phyloP scores from a whole-genome alignment of 371 early-diverging fungal species.

The Synchytrium microbalum region DNA sequence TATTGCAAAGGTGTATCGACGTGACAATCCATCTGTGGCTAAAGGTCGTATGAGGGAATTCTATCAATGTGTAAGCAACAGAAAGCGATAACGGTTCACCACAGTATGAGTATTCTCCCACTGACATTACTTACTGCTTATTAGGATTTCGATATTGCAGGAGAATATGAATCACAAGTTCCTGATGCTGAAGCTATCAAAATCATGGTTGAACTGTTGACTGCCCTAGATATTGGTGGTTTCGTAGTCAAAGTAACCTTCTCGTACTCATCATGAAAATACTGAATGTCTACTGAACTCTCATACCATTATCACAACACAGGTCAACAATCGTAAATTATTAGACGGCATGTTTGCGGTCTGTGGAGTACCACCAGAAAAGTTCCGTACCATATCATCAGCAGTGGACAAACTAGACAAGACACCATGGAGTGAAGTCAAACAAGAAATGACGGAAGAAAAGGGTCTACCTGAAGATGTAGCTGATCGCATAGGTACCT shows the following conservation, averaged over 20 bases:
- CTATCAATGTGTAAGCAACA: constrained; percentile 82
- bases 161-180: constrained; percentile 89
- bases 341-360: constrained; percentile 94
- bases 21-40: constrained; percentile 98
- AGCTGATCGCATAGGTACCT: constrained; percentile 86
- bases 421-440: constrained; percentile 90
- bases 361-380: constrained; percentile 85
- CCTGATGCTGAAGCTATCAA: constrained; percentile 93
- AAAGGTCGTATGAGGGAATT: constrained; percentile 99
- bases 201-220: constrained; percentile 77
- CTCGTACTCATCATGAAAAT: background rate
- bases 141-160: constrained; percentile 98
- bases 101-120: background rate
- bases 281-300: constrained; percentile 6
- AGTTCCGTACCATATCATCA: constrained; percentile 87
- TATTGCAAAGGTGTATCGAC: constrained; percentile 98
- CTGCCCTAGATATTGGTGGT: constrained; percentile 66
- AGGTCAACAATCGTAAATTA: constrained; percentile 94
- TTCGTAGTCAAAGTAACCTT: constrained; percentile 70
- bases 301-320: background rate
- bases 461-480: constrained; percentile 72
- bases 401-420: constrained; percentile 99
- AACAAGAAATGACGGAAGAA: constrained; percentile 88
- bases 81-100: constrained; percentile 3
- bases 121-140: background rate